Conservation (phyloP, 495 filamentous ascomycete genomes). For the Trichoderma gamsii region DNA sequence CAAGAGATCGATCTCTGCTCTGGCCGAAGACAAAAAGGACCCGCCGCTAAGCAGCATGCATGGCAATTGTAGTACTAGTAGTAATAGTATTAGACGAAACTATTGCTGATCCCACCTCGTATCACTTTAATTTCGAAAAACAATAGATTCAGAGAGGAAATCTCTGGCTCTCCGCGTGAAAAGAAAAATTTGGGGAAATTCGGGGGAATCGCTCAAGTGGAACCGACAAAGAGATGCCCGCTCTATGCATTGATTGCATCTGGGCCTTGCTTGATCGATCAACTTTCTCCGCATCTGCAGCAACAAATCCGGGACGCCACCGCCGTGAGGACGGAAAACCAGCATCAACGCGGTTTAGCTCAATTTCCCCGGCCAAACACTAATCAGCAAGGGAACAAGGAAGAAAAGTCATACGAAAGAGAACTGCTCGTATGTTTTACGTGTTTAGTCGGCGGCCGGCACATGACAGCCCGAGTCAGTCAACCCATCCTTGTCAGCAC, state of each 20-base stretch:
- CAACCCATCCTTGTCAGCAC: background rate
- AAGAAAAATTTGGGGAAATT: slow-evolving; percentile 1
- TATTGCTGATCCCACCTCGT: too few species aligned
- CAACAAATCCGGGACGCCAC: background rate
- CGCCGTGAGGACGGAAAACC: background rate
- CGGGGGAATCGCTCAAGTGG: background rate
- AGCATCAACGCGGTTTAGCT: background rate
- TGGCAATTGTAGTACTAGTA: too few species aligned
- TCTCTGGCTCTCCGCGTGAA: background rate
- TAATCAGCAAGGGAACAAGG: too few species aligned
- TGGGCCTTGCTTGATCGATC: too few species aligned
- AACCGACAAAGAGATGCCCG: too few species aligned
- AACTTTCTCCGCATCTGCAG: background rate
- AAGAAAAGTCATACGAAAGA: background rate
- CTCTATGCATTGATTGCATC: too few species aligned
- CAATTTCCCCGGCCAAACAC: too few species aligned
- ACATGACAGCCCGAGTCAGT: slow-evolving; percentile 4
- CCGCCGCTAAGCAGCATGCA: background rate
- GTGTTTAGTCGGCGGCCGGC: background rate
- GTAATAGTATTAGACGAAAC: background rate
- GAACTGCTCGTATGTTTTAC: background rate
- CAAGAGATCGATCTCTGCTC: too few species aligned
- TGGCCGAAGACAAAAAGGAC: background rate
- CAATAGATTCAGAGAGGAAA: background rate
- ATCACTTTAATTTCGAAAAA: background rate